These are phyloP conservation scores for Boletus coccyginus DNA, from an alignment of 768 basidiomycete species.

Conservation along the genomic window DNA sequence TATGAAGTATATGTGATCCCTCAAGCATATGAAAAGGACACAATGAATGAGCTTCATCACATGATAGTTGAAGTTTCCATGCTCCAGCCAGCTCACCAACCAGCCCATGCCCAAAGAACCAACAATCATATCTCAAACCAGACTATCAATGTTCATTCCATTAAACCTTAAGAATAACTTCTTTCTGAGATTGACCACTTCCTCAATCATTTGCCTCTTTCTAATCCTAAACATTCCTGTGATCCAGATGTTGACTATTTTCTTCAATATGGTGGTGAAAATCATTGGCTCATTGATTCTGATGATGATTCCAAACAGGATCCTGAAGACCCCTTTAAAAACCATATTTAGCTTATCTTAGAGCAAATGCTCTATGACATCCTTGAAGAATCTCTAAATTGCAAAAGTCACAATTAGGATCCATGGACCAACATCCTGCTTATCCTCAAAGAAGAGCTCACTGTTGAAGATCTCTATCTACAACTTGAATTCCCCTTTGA, in stretches of 20 bases:
- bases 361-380: conserved; percentile 6
- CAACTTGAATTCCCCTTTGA: background rate
- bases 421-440: conserved; percentile 1
- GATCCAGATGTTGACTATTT: conserved; percentile 8
- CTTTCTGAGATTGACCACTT: background rate
- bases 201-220: background rate
- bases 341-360: background rate
- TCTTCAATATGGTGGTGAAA: background rate
- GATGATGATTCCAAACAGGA: background rate
- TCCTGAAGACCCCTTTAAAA: background rate
- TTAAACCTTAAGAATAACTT: background rate
- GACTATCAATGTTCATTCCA: background rate
- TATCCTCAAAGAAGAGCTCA: background rate
- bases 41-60: background rate
- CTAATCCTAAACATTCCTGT: background rate
- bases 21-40: background rate
- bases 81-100: background rate
- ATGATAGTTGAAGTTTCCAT: background rate
- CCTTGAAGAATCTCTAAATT: background rate
- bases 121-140: background rate
- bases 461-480: background rate
- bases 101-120: background rate
- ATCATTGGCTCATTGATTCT: background rate
- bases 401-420: background rate
- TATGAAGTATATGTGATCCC: background rate